These are phyloP conservation scores for Colletotrichum horii DNA, from an alignment of 2,329 filamentous ascomycete genomes.

Conservation along the genomic window DNA sequence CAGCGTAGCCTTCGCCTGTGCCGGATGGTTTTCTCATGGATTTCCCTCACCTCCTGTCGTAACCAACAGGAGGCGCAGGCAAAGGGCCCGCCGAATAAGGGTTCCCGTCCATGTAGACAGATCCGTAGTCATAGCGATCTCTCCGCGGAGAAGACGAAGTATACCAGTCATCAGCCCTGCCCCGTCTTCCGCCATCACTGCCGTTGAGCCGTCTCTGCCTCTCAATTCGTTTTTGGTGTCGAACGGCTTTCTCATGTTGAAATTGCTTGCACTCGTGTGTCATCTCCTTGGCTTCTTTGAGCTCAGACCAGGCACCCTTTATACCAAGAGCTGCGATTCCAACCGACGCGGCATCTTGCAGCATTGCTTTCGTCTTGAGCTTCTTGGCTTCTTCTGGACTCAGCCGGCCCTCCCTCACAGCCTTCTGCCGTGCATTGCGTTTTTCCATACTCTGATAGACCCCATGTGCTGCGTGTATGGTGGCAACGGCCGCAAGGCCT, in stretches of 20 bases:
- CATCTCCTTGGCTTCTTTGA: conserved; percentile 60
- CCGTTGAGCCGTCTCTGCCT: conserved; percentile 32
- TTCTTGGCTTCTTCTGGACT: conserved; percentile 58
- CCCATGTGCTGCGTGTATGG: conserved; percentile 64
- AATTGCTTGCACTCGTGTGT: conserved; percentile 54
- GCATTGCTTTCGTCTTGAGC: conserved; percentile 60
- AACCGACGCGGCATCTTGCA: conserved; percentile 64
- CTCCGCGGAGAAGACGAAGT: conserved; percentile 43
- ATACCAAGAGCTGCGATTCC: conserved; percentile 64
- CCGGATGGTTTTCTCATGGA: not conserved
- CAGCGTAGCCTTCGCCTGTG: not conserved
- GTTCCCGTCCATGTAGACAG: conserved; percentile 52
- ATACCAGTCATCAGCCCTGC: conserved; percentile 50
- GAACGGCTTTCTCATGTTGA: conserved; percentile 51
- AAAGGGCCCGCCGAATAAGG: conserved; percentile 47
- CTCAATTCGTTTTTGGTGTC: conserved; percentile 54
- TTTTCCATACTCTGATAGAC: conserved; percentile 66
- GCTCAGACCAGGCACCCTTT: conserved; percentile 59
- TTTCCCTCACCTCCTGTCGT: conserved; percentile 38
- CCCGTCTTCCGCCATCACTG: conserved; percentile 36
- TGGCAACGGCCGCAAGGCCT: conserved; percentile 62
- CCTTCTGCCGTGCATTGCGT: conserved; percentile 56
- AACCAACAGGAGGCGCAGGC: conserved; percentile 44
- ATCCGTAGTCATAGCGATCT: conserved; percentile 43
- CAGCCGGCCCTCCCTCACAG: conserved; percentile 58